These are phyloP conservation scores for Xylaria sp. DNA, from an alignment of 2,329 filamentous ascomycete genomes.

Conservation along the genomic window DNA sequence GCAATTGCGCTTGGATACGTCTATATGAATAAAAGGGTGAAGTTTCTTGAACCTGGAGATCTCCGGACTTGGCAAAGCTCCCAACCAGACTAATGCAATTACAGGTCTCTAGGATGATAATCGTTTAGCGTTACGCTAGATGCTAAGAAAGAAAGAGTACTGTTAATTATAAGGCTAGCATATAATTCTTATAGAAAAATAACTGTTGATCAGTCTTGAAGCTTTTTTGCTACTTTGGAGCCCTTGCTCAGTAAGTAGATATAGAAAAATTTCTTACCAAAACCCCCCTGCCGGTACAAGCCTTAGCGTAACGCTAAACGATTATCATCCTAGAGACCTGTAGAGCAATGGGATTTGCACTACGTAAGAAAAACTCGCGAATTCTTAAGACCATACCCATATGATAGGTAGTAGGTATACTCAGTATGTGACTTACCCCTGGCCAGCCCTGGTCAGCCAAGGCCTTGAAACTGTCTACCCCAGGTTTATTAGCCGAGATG, in stretches of 20 bases:
- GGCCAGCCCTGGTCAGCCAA: slow-evolving; percentile 13
- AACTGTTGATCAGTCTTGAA: too few relatives aligned
- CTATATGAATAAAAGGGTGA: neutral
- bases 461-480: slow-evolving; percentile 35
- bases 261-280: too few relatives aligned
- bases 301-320: too few relatives aligned
- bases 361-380: neutral
- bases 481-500: slow-evolving; percentile 20
- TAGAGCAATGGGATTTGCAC: neutral
- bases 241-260: too few relatives aligned
- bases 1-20: neutral
- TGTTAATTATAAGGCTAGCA: too few relatives aligned
- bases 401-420: neutral
- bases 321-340: too few relatives aligned
- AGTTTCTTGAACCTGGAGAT: slow-evolving; percentile 3
- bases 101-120: neutral
- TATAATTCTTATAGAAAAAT: too few relatives aligned
- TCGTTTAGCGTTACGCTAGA: too few relatives aligned
- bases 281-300: too few relatives aligned
- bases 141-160: too few relatives aligned
- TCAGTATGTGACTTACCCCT: neutral
- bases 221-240: too few relatives aligned
- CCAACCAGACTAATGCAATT: neutral
- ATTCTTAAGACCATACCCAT: neutral
- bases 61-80: neutral